Evolutionary conservation across 805 yeast species (phyloP).

Genomic region (Kazachstania africana): DNA sequence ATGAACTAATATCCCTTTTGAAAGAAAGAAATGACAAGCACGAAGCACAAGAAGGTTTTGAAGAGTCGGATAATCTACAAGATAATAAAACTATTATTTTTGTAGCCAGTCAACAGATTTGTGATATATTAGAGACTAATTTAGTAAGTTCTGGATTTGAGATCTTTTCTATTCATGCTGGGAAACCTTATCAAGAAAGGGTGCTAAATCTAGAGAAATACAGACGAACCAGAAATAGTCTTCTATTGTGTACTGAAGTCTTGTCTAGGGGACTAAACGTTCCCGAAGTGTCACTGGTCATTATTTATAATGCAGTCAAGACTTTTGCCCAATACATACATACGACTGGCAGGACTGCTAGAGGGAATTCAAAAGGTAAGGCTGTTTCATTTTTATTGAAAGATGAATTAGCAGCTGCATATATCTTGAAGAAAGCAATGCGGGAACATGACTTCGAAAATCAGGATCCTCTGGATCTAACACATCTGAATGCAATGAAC

Average conservation of each 20-base stretch:
- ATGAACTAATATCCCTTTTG: constrained; percentile 41
- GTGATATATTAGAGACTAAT: constrained; percentile 54
- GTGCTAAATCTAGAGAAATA: constrained; percentile 64
- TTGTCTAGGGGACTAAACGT: constrained; percentile 95
- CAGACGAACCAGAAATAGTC: constrained; percentile 42
- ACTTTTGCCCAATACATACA: constrained; percentile 95
- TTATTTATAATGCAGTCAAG: constrained; percentile 73
- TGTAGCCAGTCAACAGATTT: constrained; percentile 78
- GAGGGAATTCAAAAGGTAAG: constrained; percentile 72
- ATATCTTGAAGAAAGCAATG: constrained; percentile 36
- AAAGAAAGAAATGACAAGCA: not conserved
- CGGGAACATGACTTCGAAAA: constrained; percentile 37
- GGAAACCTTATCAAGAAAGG: constrained; percentile 77
- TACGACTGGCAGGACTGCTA: constrained; percentile 90
- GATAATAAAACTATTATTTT: constrained; percentile 58
- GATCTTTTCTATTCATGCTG: constrained; percentile 77
- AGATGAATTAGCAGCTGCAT: constrained; percentile 55
- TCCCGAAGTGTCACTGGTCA: constrained; percentile 67
- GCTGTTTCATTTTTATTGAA: constrained; percentile 63
- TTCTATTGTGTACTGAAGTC: constrained; percentile 83
- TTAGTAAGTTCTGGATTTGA: constrained; percentile 38
- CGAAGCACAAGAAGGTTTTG: not conserved
- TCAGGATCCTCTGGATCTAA: constrained; percentile 33
- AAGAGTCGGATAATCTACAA: constrained; percentile 13
- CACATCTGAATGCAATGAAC: constrained; percentile 33